A percentile compares a stretch with the other conserved stretches of the same genome.
Conservation (phyloP, 2,329 filamentous ascomycete genomes). For the Grosmannia huntii region DNA sequence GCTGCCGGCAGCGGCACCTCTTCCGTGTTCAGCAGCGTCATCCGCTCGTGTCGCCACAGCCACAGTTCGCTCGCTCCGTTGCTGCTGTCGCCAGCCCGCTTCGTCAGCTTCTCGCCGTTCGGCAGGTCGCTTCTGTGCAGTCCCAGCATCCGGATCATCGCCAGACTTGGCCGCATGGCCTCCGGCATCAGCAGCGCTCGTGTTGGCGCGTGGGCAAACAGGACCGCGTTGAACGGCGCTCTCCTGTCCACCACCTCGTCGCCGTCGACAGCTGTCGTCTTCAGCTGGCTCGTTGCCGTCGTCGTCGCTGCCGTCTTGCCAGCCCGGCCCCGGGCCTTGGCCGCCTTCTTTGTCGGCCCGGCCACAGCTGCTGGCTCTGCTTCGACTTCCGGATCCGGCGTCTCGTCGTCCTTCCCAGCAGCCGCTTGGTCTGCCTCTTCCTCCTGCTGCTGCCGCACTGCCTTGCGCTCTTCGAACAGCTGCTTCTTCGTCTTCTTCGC, state of each 20-base stretch:
- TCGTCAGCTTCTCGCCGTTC: slow-evolving; percentile 34
- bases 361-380: slow-evolving; percentile 11
- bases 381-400: slow-evolving; percentile 12
- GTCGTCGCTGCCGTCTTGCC: slow-evolving; percentile 8
- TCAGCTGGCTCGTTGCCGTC: neutral
- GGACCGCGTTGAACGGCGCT: slow-evolving; percentile 14
- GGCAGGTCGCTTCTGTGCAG: slow-evolving; percentile 34
- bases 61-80: slow-evolving; percentile 33
- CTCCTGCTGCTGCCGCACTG: slow-evolving; percentile 39
- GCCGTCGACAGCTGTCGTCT: slow-evolving; percentile 8
- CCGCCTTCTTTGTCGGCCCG: neutral
- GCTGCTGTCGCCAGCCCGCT: slow-evolving; percentile 26
- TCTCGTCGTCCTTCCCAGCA: neutral
- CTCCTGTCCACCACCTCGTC: slow-evolving; percentile 10
- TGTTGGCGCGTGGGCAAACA: slow-evolving; percentile 36
- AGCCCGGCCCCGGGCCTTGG: slow-evolving; percentile 12
- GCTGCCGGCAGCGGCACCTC: slow-evolving; percentile 11
- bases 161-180: slow-evolving; percentile 31
- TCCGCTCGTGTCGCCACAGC: slow-evolving; percentile 43
- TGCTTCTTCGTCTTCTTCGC: slow-evolving; percentile 72
- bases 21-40: slow-evolving; percentile 40
- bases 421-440: slow-evolving; percentile 29
- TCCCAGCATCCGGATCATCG: slow-evolving; percentile 29
- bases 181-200: slow-evolving; percentile 32
- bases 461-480: slow-evolving; percentile 54